Evolutionary conservation across 2,329 filamentous ascomycete species (phyloP), one percentile per base, ranked within the genome.

Genomic region (Epichloe festucae): DNA sequence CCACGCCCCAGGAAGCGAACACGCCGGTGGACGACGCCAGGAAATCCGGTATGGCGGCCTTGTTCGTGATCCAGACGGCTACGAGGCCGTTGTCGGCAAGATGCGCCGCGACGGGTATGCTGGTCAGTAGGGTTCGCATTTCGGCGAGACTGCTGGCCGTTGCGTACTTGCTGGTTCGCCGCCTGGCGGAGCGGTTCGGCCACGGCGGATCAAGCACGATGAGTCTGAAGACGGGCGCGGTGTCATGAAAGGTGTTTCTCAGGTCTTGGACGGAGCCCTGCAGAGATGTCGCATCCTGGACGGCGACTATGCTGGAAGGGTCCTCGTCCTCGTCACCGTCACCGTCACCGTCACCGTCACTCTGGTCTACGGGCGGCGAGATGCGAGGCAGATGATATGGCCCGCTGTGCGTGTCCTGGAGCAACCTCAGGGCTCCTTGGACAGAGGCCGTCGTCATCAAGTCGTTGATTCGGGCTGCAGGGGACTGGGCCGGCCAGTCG

Each of bases 41-140:
- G 12, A 89, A 67, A 5, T 79, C 73, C 21, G 77, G 66, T 3
- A 81, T 71, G 21, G 78, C 71, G 2, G 75, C 67, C 56, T 82
- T 87, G 66, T 91, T 91, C 48, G 87, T 91, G 52, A 89, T 74
- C 87, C 87, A 91, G 19, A 91, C 67, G 17, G 77, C 85, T 0
- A 90, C 76, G 1, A 87, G 65, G 14, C 79, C 81, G 31, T 73
- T 68, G 0, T 67, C 58, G 11, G 70, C 67, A 21, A 87, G 70
- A 45, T 76, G 74, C 2, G 72, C 65, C 14, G 76, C 67, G 2
- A 89, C 56, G n/a, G 80, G 79, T 27, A 85, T 70, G 11, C 67
- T 67, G 3, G 67, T 65, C n/a, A 84, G 69, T 2, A 84, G 69
- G 1, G 60, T 49, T 12, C 67, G 63, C 51, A 81, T 72, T 48